Conservation (phyloP, 2,329 filamentous ascomycete species). For the Sclerotinia sclerotiorum region DNA sequence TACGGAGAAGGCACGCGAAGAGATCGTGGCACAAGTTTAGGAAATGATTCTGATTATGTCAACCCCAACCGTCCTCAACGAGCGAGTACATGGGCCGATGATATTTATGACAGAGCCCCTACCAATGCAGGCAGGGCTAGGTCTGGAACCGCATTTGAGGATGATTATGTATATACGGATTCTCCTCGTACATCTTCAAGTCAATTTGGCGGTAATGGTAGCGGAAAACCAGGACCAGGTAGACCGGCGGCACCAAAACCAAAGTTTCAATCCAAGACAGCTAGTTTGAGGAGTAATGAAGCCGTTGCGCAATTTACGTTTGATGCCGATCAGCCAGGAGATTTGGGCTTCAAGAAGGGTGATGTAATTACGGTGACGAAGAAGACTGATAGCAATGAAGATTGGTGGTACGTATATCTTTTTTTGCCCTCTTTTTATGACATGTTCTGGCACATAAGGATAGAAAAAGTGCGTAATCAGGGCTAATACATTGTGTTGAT, state of each 20-base stretch:
- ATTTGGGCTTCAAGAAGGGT: slow-evolving; percentile 95
- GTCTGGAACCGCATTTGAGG: slow-evolving; percentile 44
- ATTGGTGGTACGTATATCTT: slow-evolving; percentile 74
- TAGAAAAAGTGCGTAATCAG: neutral
- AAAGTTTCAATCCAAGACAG: slow-evolving; percentile 65
- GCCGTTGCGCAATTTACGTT: slow-evolving; percentile 92
- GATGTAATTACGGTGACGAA: slow-evolving; percentile 94
- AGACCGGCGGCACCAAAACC: slow-evolving; percentile 89
- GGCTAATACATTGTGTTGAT: slow-evolving; percentile 19
- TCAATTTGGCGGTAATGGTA: slow-evolving; percentile 41
- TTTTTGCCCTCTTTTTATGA: neutral
- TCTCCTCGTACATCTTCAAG: slow-evolving; percentile 43
- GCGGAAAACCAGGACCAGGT: slow-evolving; percentile 56
- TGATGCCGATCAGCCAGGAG: slow-evolving; percentile 88
- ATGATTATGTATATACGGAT: slow-evolving; percentile 58
- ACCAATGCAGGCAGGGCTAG: slow-evolving; percentile 36
- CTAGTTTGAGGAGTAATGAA: slow-evolving; percentile 67
- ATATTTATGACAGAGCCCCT: slow-evolving; percentile 65
- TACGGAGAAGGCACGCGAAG: slow-evolving; percentile 65
- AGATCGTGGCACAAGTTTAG: slow-evolving; percentile 46
- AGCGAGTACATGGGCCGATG: slow-evolving; percentile 72
- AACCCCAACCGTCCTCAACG: slow-evolving; percentile 59
- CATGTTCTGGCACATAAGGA: neutral
- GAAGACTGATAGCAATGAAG: slow-evolving; percentile 87
- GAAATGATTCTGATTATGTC: slow-evolving; percentile 45